Percentiles rank a stretch among this genome's conserved stretches.
Conservation (phyloP, 192 early-diverging fungal genomes). For the Backusella macrospora region DNA sequence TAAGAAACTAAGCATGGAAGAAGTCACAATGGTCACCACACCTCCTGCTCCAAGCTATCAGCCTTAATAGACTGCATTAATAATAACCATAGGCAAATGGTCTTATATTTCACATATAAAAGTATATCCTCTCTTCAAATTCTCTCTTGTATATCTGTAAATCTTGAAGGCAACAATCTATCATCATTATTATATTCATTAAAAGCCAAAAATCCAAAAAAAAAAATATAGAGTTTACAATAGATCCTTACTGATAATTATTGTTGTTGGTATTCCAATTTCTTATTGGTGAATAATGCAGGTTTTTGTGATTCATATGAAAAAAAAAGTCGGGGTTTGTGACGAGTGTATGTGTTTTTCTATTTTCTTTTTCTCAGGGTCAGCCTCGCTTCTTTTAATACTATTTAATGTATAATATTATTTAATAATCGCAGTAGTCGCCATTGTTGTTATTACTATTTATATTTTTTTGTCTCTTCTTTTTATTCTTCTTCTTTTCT, state of each 20-base stretch:
- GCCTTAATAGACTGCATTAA: not conserved
- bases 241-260: not conserved
- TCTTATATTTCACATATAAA: not conserved
- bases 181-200: not conserved
- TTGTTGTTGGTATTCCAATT: not conserved
- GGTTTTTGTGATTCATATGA: constrained; percentile 2
- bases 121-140: not conserved
- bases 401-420: not conserved
- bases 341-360: constrained; percentile 7
- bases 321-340: not conserved
- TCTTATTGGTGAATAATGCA: constrained; percentile 12
- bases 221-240: not conserved
- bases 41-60: constrained; percentile 8
- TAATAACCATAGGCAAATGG: not conserved
- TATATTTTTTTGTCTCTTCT: not conserved
- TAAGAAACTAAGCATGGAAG: not conserved
- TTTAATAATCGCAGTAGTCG: no score
- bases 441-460: not conserved
- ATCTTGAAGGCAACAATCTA: not conserved
- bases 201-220: not conserved
- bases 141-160: constrained; percentile 1
- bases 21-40: not conserved
- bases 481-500: not conserved
- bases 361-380: constrained; percentile 4
- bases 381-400: constrained; percentile 1